Percentiles rank a stretch among this genome's conserved stretches.
Conservation (phyloP, 805 yeast species). For the Brettanomyces nanus region DNA sequence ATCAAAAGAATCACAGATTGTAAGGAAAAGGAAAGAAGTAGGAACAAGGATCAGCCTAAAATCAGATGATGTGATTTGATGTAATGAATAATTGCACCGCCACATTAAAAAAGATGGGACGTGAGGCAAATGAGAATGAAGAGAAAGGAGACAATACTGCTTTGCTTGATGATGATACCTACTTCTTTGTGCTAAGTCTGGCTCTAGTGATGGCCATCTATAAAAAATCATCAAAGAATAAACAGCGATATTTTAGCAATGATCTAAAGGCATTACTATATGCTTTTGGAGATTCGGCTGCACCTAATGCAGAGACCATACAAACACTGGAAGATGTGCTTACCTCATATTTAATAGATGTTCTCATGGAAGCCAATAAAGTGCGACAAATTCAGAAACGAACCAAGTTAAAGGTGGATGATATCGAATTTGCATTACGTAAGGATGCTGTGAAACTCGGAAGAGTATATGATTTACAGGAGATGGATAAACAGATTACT, state of each 20-base stretch:
- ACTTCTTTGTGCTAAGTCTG: no score
- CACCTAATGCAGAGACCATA: constrained; percentile 59
- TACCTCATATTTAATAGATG: constrained; percentile 52
- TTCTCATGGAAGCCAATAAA: constrained; percentile 43
- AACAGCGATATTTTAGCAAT: constrained; percentile 26
- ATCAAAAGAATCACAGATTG: no score
- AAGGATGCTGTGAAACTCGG: constrained; percentile 61
- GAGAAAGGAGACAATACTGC: no score
- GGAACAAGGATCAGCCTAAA: no score
- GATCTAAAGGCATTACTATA: constrained; percentile 52
- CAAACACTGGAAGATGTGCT: constrained; percentile 61
- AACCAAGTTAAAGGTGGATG: constrained; percentile 61
- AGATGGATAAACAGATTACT: constrained; percentile 50
- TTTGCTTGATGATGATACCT: no score
- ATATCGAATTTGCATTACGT: constrained; percentile 61
- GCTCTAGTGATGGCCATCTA: constrained; percentile 8
- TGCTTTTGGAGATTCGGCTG: constrained; percentile 67
- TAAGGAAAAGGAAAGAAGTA: no score
- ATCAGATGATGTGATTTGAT: no score
- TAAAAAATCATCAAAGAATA: constrained; percentile 12
- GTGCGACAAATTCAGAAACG: constrained; percentile 41
- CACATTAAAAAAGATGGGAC: no score
- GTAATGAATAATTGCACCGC: no score
- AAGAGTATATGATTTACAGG: constrained; percentile 56
- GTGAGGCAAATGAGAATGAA: no score